Percentiles rank a stretch among this genome's conserved stretches.
These are phyloP conservation scores for Bolboschoenus planiculmis DNA, from an alignment of 176 grass and related monocot species.

Conservation along the genomic window DNA sequence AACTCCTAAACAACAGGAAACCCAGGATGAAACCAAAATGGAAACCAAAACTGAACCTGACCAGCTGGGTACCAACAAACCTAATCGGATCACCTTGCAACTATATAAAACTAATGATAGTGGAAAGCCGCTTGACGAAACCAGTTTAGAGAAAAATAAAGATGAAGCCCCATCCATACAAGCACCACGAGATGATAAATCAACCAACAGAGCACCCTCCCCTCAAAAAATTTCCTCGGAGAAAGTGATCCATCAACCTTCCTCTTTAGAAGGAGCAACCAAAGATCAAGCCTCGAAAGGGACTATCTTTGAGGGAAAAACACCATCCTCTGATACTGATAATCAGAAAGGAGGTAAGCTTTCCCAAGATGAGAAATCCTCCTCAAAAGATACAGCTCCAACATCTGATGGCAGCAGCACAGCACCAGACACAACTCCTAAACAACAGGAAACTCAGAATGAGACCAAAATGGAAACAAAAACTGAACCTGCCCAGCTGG, in stretches of 20 bases:
- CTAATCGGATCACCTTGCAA: neutral
- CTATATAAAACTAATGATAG: neutral
- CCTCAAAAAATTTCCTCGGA: too few relatives aligned
- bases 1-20: neutral
- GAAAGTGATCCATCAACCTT: too few relatives aligned
- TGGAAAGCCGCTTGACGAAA: too few relatives aligned
- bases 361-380: neutral
- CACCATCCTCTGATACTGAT: neutral
- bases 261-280: too few relatives aligned
- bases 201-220: too few relatives aligned
- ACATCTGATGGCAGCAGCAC: neutral
- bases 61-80: neutral
- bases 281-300: neutral
- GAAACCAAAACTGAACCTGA: neutral
- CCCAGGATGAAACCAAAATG: neutral
- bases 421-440: neutral
- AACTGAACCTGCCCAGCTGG: neutral
- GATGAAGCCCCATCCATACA: too few relatives aligned
- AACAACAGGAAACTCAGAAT: neutral
- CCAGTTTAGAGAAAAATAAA: too few relatives aligned
- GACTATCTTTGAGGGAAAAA: neutral
- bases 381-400: neutral
- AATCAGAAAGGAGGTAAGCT: neutral
- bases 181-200: too few relatives aligned
- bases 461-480: neutral